Base-by-base conservation (phyloP, 2,329 filamentous ascomycete species). In the Arthrobotrys sinensis region DNA sequence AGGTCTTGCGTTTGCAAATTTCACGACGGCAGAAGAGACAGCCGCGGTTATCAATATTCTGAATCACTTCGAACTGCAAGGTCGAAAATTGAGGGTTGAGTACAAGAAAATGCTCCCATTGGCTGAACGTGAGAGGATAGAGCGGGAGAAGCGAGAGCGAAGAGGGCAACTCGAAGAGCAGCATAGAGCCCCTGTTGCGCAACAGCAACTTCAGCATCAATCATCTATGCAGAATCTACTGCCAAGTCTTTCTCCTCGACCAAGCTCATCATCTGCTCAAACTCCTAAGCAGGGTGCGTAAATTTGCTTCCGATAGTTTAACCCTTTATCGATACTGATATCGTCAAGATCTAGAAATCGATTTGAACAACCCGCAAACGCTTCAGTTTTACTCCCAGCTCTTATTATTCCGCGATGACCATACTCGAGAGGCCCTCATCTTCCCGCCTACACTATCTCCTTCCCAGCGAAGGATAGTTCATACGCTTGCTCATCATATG, bases 81-180 rank as follows among this genome's bases (percentile, higher is more conserved):
- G 96, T 53, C 90, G 96, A 79, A 98, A 98, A 86, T 86, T 99
- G 81, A 89, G 96, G 60, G 96, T 99, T 28, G 96, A 99, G 85
- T 99, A 98, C 87, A 99, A 99, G 88, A 98, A 98, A 86, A 98
- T 99, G 96, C 89, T 99, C 4, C 96, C 96, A 0, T 90, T 96
- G 80, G 93, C 94, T 36, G 96, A 98, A 85, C 90, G 96, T 65
- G 96, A 99, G 85, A 90, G 96, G 46, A 98, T 99, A 81, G 96
- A 99, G 85, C 90, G 96, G 4, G 96, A 98, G 85, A 99, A 98
- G 89, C 90, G 96, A 73, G 95, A 98, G 86, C 92, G 96, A 81
- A 91, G 96, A 65, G 96, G 96, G 60, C 96, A 99, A 85, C 88
- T 99, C 11, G 94, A 99, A 85, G 96, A 99, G 85, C 96, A 99